Conservation (phyloP, 1,139 yeast species). For the Yarrowia galli region DNA sequence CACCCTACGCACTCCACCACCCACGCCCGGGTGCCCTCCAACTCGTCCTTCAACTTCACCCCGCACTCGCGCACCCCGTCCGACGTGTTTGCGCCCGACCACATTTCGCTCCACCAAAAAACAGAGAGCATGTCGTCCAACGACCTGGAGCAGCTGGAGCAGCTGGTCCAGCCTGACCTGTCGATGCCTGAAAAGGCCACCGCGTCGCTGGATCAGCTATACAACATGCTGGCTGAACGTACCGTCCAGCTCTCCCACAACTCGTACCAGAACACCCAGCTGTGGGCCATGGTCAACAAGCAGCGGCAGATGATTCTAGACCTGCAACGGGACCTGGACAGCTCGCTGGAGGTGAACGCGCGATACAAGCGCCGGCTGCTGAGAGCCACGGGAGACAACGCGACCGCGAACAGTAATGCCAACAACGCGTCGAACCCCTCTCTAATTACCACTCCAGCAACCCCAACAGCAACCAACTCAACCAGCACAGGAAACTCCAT, state of each 20-base stretch:
- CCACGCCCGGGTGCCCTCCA: slow-evolving; percentile 23
- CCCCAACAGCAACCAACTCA: neutral
- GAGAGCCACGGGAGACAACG: neutral
- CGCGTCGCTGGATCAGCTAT: slow-evolving; percentile 40
- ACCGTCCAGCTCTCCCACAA: slow-evolving; percentile 43
- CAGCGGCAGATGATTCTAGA: slow-evolving; percentile 49
- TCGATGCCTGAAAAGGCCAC: slow-evolving; percentile 34
- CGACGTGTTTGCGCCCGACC: slow-evolving; percentile 35
- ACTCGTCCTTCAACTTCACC: slow-evolving; percentile 12
- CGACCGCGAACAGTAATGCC: too few species aligned
- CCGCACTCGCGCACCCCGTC: slow-evolving; percentile 19
- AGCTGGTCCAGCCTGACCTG: slow-evolving; percentile 34
- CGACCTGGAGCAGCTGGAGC: slow-evolving; percentile 31
- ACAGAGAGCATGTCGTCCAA: slow-evolving; percentile 10
- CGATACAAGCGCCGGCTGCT: slow-evolving; percentile 39
- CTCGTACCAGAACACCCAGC: slow-evolving; percentile 47
- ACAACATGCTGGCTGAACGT: slow-evolving; percentile 42
- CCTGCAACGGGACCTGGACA: slow-evolving; percentile 47
- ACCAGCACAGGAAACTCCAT: slow-evolving; percentile 1
- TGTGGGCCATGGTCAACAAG: slow-evolving; percentile 48
- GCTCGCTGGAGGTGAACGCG: slow-evolving; percentile 44
- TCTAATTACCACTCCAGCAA: too few species aligned
- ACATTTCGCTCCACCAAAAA: slow-evolving; percentile 25
- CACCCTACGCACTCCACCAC: neutral
- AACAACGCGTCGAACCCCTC: too few species aligned